Percentiles rank a stretch among this genome's conserved stretches.
Conservation (phyloP, 1,284 basidiomycete genomes). For the Papiliotrema flavescens region DNA sequence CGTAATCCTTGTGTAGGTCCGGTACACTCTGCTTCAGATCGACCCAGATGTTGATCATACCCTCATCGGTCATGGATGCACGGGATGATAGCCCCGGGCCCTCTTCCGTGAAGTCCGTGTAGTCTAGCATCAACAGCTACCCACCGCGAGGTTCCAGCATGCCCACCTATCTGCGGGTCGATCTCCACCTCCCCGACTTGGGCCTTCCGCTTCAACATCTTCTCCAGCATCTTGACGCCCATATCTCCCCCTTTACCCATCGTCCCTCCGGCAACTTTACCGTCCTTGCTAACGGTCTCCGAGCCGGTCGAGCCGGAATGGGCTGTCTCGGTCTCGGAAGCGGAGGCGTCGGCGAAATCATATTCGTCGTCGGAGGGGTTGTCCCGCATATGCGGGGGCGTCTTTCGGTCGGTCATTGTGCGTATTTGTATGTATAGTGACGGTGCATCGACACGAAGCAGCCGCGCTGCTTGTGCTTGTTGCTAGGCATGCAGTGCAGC, state of each 20-base stretch:
- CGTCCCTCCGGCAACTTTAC: neutral
- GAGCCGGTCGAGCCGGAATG: too few relatives aligned
- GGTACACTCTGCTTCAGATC: slow-evolving; percentile 54
- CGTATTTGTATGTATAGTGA: neutral
- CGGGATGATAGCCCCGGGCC: slow-evolving; percentile 41
- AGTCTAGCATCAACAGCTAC: slow-evolving; percentile 19
- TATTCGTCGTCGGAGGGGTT: neutral
- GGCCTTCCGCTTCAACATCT: slow-evolving; percentile 1
- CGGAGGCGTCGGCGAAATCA: neutral
- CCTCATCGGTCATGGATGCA: slow-evolving; percentile 35
- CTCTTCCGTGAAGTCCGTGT: slow-evolving; percentile 29
- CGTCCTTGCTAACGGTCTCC: neutral
- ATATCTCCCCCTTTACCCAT: neutral
- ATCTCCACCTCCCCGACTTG: slow-evolving; percentile 25
- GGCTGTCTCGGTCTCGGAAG: too few relatives aligned
- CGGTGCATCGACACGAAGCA: neutral
- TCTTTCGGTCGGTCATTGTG: neutral
- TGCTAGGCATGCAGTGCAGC: too few relatives aligned
- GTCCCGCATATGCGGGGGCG: slow-evolving; percentile 3
- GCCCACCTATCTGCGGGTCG: slow-evolving; percentile 29
- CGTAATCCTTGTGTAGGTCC: slow-evolving; percentile 55
- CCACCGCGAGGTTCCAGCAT: neutral
- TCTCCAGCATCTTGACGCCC: neutral
- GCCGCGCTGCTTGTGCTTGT: too few relatives aligned
- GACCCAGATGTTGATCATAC: slow-evolving; percentile 44